phyloP scores from a whole-genome alignment of 768 basidiomycete genomes.

The Leccinum boreale region DNA sequence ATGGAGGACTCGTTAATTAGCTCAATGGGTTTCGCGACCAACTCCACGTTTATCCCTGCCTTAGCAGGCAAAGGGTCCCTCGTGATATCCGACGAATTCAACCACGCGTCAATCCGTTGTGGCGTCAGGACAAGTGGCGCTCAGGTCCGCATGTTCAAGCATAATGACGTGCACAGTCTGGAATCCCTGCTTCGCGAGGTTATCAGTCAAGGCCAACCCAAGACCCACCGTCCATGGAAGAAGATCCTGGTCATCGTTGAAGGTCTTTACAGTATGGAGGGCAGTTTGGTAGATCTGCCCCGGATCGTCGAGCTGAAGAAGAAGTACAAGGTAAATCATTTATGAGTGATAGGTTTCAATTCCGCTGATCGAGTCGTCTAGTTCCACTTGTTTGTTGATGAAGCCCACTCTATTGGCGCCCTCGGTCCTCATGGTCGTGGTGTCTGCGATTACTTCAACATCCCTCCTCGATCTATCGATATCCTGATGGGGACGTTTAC shows the following conservation, averaged over 20 bases:
- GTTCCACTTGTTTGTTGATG: conserved; percentile 96
- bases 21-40: conserved; percentile 97
- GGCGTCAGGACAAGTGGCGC: conserved; percentile 89
- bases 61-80: conserved; percentile 87
- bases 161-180: conserved; percentile 86
- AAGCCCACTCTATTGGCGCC: conserved; percentile 97
- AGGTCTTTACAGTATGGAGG: conserved; percentile 98
- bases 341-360: conserved; percentile 10
- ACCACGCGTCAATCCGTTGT: conserved; percentile 93
- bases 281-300: conserved; percentile 87
- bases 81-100: conserved; percentile 95
- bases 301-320: conserved; percentile 81
- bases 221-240: conserved; percentile 99
- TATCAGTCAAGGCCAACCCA: conserved; percentile 96
- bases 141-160: conserved; percentile 90
- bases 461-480: conserved; percentile 79
- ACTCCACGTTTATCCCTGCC: conserved; percentile 91
- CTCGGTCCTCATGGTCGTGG: conserved; percentile 94
- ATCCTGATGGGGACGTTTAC: conserved; percentile 99
- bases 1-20: conserved; percentile 86
- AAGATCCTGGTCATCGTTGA: conserved; percentile 95
- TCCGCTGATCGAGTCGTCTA: conserved; percentile 29
- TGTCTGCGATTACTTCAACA: conserved; percentile 89
- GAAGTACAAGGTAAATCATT: conserved; percentile 78
- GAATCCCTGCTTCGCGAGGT: conserved; percentile 82